A percentile compares a stretch with the other conserved stretches of the same genome.
These are phyloP conservation scores for Manihot esculenta DNA, from an alignment of 441 rosid genomes.

Conservation along the genomic window DNA sequence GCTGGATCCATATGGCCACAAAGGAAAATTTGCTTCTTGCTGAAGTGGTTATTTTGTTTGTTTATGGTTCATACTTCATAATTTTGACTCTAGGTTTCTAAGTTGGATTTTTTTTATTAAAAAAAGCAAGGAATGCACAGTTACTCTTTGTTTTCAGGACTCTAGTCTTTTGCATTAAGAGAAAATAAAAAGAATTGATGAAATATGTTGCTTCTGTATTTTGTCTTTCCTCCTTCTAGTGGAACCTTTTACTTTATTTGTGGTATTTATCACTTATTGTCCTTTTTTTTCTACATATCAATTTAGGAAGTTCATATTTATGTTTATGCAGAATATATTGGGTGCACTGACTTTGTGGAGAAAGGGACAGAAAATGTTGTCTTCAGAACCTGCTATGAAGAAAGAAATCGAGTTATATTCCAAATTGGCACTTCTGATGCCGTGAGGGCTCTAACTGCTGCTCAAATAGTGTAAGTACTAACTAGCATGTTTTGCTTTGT, in stretches of 20 bases:
- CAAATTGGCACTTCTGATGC: constrained; percentile 96
- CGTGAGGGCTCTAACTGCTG: constrained; percentile 78
- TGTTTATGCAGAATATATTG: constrained; percentile 42
- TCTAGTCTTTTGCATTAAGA: neutral
- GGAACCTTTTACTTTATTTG: neutral
- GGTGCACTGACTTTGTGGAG: constrained; percentile 80
- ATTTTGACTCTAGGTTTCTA: neutral
- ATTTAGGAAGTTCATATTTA: constrained; percentile 12
- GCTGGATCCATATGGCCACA: neutral
- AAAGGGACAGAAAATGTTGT: constrained; percentile 74
- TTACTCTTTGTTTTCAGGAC: neutral
- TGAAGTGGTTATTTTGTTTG: neutral
- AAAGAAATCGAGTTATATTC: constrained; percentile 63
- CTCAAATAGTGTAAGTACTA: constrained; percentile 65
- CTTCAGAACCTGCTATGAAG: constrained; percentile 72
- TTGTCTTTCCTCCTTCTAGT: neutral
- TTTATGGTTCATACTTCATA: neutral
- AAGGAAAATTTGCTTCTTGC: neutral
- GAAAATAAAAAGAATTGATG: neutral
- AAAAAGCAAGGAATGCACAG: neutral
- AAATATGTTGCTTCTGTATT: neutral
- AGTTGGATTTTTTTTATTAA: neutral
- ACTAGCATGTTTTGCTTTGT: neutral
- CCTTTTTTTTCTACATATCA: constrained; percentile 9
- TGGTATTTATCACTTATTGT: neutral